These are phyloP conservation scores for Neofusicoccum umdonicola DNA, from an alignment of 2,329 filamentous ascomycete species.

Conservation along the genomic window DNA sequence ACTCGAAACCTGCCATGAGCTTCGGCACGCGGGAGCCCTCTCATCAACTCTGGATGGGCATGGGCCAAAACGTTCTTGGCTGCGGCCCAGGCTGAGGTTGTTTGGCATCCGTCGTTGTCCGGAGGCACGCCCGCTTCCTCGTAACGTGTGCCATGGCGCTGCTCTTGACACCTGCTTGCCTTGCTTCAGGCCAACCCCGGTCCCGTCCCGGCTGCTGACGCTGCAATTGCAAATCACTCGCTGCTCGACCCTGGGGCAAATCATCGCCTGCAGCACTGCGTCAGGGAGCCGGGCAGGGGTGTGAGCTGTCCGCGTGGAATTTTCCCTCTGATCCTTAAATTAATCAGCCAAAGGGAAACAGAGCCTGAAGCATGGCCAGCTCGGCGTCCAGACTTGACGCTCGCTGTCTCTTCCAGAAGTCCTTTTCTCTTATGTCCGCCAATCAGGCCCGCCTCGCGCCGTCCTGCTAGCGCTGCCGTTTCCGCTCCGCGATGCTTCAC, in stretches of 20 bases:
- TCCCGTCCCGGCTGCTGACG: constrained; percentile 6
- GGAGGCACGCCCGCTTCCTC: constrained; percentile 5
- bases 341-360: constrained; percentile 3
- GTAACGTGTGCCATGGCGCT: not conserved
- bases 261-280: constrained; percentile 10
- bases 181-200: not conserved
- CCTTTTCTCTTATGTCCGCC: not conserved
- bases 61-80: constrained; percentile 4
- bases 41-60: not conserved
- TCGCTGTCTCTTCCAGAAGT: not conserved
- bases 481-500: not conserved
- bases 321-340: constrained; percentile 5
- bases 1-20: constrained; percentile 4
- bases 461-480: not conserved
- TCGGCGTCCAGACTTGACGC: not conserved
- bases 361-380: not conserved
- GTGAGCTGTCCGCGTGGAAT: not conserved
- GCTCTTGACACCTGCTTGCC: not conserved
- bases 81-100: not conserved
- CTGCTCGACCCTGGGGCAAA: constrained; percentile 7
- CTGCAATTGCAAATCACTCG: constrained; percentile 16
- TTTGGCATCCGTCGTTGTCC: constrained; percentile 1
- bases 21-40: not conserved
- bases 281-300: not conserved
- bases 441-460: not conserved